Evolutionary conservation across 1,139 yeast genomes (phyloP), one percentile per base, ranked within the genome.

Genomic region (Sugiyamaella castrensis): DNA sequence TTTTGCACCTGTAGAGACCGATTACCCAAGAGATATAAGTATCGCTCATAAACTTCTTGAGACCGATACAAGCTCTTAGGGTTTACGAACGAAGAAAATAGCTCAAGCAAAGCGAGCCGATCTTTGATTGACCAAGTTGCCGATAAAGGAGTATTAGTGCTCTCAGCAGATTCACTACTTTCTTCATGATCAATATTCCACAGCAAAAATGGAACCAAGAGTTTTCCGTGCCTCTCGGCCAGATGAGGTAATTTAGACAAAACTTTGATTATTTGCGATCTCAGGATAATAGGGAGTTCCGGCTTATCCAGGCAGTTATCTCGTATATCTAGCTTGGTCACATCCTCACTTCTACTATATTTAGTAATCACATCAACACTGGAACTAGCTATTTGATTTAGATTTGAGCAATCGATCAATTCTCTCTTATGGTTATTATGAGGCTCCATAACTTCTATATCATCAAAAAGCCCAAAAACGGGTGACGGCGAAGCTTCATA

Each of bases 21-120:
- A 63, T 84, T 83, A 9, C 88, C 78, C 39, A 92, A 70, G 39
- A 87, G 69, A 19, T 71, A 70, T 48, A 86, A 66, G 49, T 84
- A 67, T 49, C 81, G 75, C 1, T 72, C 69, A 53, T 76, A 76
- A 8, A 92, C 76, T 37, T 74, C 75, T 0, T 75, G 77, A 12
- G 82, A 72, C 24, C 76, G 71, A 44, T 73, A 69, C 19, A 83
- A 68, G 13, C 75, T 74, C 52, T 76, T 79, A 53, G 91, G 78
- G 47, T 80, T 81, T 45, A 76, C 82, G 68, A 91, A 85, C 49
- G 76, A 76, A 4, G 84, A 68, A 56, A 91, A 79, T 13, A 88
- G 64, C 37, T 78, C 80, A 40, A 91, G 68, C 28, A 89, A 64
- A 2, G 74, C 64, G 51, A 80, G 74, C 54, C 84, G 74, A 51